These are phyloP conservation scores for Emmonsia crescens DNA, from an alignment of 2,329 filamentous ascomycete species.

Conservation along the genomic window DNA sequence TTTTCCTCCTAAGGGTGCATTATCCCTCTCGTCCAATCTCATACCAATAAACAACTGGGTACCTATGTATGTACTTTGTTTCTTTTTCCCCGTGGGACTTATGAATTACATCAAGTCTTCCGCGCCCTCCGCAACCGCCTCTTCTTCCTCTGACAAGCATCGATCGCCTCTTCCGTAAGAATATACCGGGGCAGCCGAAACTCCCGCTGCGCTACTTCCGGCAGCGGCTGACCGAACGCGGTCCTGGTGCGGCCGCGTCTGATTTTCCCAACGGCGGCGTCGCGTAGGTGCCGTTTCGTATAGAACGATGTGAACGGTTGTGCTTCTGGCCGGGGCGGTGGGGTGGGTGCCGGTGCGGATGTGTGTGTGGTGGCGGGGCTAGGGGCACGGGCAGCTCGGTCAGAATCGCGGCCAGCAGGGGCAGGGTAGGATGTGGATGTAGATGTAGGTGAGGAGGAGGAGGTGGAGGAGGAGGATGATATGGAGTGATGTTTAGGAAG, in stretches of 20 bases:
- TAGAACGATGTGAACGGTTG: slow-evolving; percentile 72
- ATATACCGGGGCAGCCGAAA: slow-evolving; percentile 63
- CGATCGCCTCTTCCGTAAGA: slow-evolving; percentile 33
- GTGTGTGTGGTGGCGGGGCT: neutral
- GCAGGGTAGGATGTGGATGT: neutral
- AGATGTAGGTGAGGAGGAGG: slow-evolving; percentile 1
- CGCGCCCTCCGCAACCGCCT: slow-evolving; percentile 24
- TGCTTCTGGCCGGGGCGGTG: slow-evolving; percentile 17
- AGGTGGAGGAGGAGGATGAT: slow-evolving; percentile 4
- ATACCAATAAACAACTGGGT: no score
- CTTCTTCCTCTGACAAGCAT: slow-evolving; percentile 30
- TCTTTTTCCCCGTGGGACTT: no score
- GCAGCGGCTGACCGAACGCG: slow-evolving; percentile 74
- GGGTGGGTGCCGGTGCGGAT: slow-evolving; percentile 5
- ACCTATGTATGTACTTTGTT: no score
- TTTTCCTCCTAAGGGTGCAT: no score
- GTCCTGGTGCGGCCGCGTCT: slow-evolving; percentile 59
- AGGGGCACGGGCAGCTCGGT: slow-evolving; percentile 1
- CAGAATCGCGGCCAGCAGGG: slow-evolving; percentile 2
- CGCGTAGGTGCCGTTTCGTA: slow-evolving; percentile 64
- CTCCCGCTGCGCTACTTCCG: slow-evolving; percentile 58
- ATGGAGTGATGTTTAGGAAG: slow-evolving; percentile 11
- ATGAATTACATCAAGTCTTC: neutral
- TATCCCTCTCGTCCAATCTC: no score
- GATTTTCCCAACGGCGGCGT: slow-evolving; percentile 62